A percentile compares a stretch with the other conserved stretches of the same genome.
Conservation (phyloP, 306 rosid genomes). For the Quercus aquifolioides region DNA sequence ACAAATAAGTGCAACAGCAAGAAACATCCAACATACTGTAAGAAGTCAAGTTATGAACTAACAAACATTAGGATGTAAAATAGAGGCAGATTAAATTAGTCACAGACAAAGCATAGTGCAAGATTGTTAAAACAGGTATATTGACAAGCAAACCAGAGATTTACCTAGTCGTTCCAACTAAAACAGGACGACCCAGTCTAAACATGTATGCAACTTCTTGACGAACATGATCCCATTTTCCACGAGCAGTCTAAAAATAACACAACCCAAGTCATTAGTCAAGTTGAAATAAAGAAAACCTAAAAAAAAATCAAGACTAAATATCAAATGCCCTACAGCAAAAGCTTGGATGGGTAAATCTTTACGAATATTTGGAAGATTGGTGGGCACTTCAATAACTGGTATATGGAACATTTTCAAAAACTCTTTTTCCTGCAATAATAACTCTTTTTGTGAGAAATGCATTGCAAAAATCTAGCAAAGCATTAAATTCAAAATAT, state of each 20-base stretch:
- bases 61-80: background rate
- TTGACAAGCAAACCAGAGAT: constrained; percentile 13
- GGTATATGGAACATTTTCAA: constrained; percentile 90
- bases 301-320: constrained; percentile 6
- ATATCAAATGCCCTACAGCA: constrained; percentile 58
- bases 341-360: constrained; percentile 97
- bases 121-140: background rate
- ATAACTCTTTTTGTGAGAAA: constrained; percentile 22
- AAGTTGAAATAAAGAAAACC: constrained; percentile 10
- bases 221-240: constrained; percentile 95
- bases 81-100: background rate
- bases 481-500: constrained; percentile 1
- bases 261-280: constrained; percentile 19
- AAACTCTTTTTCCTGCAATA: constrained; percentile 91
- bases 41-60: background rate
- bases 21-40: background rate
- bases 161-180: constrained; percentile 98
- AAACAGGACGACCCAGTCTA: constrained; percentile 86
- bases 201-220: constrained; percentile 91
- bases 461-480: constrained; percentile 16
- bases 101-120: background rate
- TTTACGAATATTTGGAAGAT: constrained; percentile 83
- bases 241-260: constrained; percentile 74
- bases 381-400: constrained; percentile 96
- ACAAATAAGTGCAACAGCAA: background rate